phyloP scores from a whole-genome alignment of 768 basidiomycete species.

The Suillus decipiens region DNA sequence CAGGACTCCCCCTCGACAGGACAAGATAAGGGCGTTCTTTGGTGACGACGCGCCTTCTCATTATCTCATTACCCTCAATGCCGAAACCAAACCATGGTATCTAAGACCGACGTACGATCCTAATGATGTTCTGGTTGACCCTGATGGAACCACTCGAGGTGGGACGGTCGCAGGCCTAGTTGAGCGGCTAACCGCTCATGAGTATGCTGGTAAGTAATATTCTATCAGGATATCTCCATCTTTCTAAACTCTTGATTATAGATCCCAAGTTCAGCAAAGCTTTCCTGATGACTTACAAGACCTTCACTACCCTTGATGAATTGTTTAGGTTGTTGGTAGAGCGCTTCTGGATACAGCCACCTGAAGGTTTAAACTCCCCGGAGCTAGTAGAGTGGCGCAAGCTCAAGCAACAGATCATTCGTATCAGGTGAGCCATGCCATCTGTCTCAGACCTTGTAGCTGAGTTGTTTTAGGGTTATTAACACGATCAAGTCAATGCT shows the following conservation, averaged over 20 bases:
- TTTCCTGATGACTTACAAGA: constrained; percentile 71
- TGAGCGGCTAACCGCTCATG: constrained; percentile 67
- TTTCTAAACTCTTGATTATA: constrained; percentile 22
- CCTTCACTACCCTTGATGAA: constrained; percentile 57
- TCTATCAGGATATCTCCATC: neutral
- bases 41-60: constrained; percentile 51
- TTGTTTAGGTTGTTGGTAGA: constrained; percentile 56
- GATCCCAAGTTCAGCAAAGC: constrained; percentile 59
- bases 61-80: constrained; percentile 40
- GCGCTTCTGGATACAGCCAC: constrained; percentile 59
- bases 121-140: constrained; percentile 61
- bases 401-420: constrained; percentile 59
- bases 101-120: constrained; percentile 56
- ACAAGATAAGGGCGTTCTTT: constrained; percentile 53
- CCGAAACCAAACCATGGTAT: constrained; percentile 57
- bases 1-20: constrained; percentile 23
- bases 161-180: constrained; percentile 63
- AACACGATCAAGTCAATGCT: constrained; percentile 66
- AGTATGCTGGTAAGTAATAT: constrained; percentile 49
- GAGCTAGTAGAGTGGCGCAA: constrained; percentile 57
- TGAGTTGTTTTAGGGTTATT: constrained; percentile 46
- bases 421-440: constrained; percentile 49
- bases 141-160: constrained; percentile 62
- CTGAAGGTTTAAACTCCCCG: constrained; percentile 40
- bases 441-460: neutral